Percentiles rank a stretch among this genome's conserved stretches.
Evolutionary conservation across 2,329 filamentous ascomycete genomes (phyloP).

Genomic region (Cordyceps cateniannulata): DNA sequence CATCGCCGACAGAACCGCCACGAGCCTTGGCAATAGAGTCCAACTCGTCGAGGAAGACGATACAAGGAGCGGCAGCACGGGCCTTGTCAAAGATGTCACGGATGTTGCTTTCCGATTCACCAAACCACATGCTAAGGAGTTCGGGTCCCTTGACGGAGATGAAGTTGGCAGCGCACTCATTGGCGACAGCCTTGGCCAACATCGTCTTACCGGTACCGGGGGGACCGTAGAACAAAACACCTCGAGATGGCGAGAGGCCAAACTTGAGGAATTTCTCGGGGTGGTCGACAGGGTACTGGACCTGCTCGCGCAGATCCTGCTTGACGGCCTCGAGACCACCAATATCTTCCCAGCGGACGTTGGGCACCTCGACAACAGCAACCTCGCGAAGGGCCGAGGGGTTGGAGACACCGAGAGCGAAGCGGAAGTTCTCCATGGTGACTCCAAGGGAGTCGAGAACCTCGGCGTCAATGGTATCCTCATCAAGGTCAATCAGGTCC

Average conservation of each 20-base stretch:
- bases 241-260: constrained; percentile 91
- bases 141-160: constrained; percentile 99
- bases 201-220: constrained; percentile 99
- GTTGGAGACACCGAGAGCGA: constrained; percentile 95
- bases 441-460: constrained; percentile 96
- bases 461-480: constrained; percentile 98
- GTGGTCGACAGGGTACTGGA: constrained; percentile 98
- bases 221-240: constrained; percentile 97
- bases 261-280: constrained; percentile 99
- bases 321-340: constrained; percentile 98
- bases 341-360: constrained; percentile 99
- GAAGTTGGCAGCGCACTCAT: constrained; percentile 99
- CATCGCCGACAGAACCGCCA: constrained; percentile 93
- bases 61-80: constrained; percentile 91
- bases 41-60: constrained; percentile 97
- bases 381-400: constrained; percentile 97
- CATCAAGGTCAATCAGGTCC: constrained; percentile 97
- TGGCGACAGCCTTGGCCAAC: constrained; percentile 98
- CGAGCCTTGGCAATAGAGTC: constrained; percentile 99
- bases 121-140: constrained; percentile 99
- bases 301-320: constrained; percentile 97
- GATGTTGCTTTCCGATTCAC: constrained; percentile 99
- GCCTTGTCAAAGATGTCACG: constrained; percentile 99
- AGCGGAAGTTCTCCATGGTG: constrained; percentile 99
- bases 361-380: constrained; percentile 97